Evolutionary conservation across 176 grass and related monocot species (phyloP), one percentile per base, ranked within the genome.

Genomic region (Oryza nivara): DNA sequence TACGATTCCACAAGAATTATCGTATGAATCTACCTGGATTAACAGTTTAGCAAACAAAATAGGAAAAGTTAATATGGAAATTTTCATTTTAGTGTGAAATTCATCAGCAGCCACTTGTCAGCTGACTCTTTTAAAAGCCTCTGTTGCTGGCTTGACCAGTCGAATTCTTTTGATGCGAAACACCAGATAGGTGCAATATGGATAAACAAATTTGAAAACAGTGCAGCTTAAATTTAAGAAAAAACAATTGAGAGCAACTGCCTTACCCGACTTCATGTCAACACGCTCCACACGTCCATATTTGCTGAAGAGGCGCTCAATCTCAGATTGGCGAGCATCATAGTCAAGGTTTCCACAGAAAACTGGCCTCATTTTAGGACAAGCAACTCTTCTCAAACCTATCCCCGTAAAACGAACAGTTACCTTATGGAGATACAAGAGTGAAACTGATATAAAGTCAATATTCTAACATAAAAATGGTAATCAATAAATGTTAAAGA

Each of bases 291-390:
- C 91, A 52, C 89, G 91, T 72, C 96, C 93, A 86, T 96, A 96
- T 85, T 91, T 91, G 84, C 89, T 47, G n/a, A 99, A 99, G 82
- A 96, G 93, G 9, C 93, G 83, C 66, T 99, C 96, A 13, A 94
- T 82, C 40, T 99, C 96, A 13, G 93, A 91, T 26, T 96, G 88
- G 76, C 90, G 93, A 49, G 88, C 86, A 80, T 99, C 96, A 76
- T 91, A 96, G 40, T 96, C 96, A 82, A 99, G 89, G 86, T 96
- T 99, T 20, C 96, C 96, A 81, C 96, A 99, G 72, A 99, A 99
- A 70, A 99, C 73, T 23, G 96, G 92, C 89, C 84, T 93, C 96
- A 98, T 98, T 80, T 69, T 87, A 56, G 64, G 3, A 20, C 3
- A 61, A 41, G 20, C 41, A 74, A 67, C 2, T 83, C 25, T 69